Base-by-base conservation (phyloP, 768 basidiomycete species). In the Tylopilus plumbeoviolaceoides region DNA sequence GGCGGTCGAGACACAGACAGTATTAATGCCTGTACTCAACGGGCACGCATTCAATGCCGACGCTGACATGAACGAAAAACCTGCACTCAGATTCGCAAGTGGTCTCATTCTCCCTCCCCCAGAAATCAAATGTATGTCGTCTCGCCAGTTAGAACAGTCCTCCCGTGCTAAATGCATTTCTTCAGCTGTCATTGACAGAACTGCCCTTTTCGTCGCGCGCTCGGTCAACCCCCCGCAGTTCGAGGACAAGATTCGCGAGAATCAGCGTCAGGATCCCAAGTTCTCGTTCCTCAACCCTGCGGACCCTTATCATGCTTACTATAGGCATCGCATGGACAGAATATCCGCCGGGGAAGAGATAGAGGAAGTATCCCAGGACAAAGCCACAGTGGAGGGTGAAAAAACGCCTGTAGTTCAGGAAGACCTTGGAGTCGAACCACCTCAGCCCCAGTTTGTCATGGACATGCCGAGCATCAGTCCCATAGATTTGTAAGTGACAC, bases 221-320 rank as follows among this genome's bases (percentile, higher is more conserved):
- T 95, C 94, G n/a, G 89, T 88, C 25, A 91, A 97, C 63, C 93
- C 95, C 7, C 82, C 85, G 10, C 84, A 88, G 62, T 94, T 99
- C 65, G 95, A 98, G 74, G 91, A 94, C 68, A 95, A 95, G 74
- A 93, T 99, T 70, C 85, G 94, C 62, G 94, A 98, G 73, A 89
- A 90, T 63, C 95, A 95, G 72, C 91, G 93, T 73, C 81, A 85
- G 59, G 95, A 98, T 77, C 92, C 94, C 52, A 95, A 97, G 74
- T 99, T 98, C 79, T 93, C 95, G 53, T 99, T 99, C 78, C 82
- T 99, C 70, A 95, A 95, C 75, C 87, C 91, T 56, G 83, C 83
- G 45, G 97, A 99, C 78, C 92, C 97, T 59, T 99, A 97, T 75
- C 92, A 98, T 85, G 91, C 91, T 55, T 98, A 99, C 74, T 99